phyloP scores from a whole-genome alignment of 2,329 filamentous ascomycete genomes.

The Fusarium setosum region DNA sequence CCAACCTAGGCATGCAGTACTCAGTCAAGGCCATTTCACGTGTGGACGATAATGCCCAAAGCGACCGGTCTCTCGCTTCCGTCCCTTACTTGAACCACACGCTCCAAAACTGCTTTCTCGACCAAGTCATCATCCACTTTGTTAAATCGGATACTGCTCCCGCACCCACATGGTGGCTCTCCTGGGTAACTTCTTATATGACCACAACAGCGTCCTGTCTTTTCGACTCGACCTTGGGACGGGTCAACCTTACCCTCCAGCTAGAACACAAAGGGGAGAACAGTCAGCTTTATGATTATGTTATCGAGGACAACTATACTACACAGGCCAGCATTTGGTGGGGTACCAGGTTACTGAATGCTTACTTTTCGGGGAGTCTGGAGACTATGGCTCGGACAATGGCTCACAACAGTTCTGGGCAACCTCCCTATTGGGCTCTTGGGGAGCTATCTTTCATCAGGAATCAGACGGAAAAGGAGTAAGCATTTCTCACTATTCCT shows the following conservation, averaged over 20 bases:
- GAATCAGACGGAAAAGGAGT: neutral
- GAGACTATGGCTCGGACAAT: constrained; percentile 9
- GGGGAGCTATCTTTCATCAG: constrained; percentile 5
- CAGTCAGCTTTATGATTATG: constrained; percentile 14
- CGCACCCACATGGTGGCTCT: constrained; percentile 11
- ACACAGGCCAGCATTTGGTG: constrained; percentile 24
- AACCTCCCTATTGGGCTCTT: constrained; percentile 1
- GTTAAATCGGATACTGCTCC: constrained; percentile 1
- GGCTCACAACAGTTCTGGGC: neutral
- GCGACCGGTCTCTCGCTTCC: neutral
- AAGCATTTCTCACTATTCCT: neutral
- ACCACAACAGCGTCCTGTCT: constrained; percentile 11
- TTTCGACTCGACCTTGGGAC: neutral
- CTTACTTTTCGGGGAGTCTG: constrained; percentile 13
- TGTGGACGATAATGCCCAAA: neutral
- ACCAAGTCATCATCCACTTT: neutral
- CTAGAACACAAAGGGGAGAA: constrained; percentile 7
- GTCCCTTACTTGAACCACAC: constrained; percentile 19
- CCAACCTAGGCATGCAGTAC: constrained; percentile 8
- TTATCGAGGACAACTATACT: constrained; percentile 18
- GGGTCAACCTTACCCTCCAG: constrained; percentile 14
- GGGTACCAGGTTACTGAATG: constrained; percentile 25
- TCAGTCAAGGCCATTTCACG: constrained; percentile 9
- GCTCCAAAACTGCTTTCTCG: constrained; percentile 11
- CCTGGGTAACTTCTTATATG: constrained; percentile 1